Evolutionary conservation across 768 basidiomycete genomes (phyloP), one percentile per base, ranked within the genome.

Genomic region (Bullera alba): DNA sequence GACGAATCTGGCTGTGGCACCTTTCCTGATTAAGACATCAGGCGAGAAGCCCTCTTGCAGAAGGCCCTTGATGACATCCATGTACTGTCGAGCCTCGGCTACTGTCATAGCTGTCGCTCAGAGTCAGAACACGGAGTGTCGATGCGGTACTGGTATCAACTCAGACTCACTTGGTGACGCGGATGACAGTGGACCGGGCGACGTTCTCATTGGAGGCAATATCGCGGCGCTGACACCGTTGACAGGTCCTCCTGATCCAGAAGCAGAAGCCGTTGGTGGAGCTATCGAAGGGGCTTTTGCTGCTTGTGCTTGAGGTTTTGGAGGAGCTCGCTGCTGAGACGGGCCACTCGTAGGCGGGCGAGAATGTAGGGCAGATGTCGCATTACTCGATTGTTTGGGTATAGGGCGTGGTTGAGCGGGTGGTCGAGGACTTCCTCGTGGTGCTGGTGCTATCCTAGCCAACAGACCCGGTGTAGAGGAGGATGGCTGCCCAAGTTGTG

Each of bases 21-120:
- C 65, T 5, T 58, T 45, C 21, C 50, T 22, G 8, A 67, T 44
- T 1, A 67, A 44, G 2, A 50, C 48, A 2, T 61, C 62, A 3
- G 65, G 62, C 0, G 53, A 53, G 41, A 61, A 51, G 3, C 65
- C 65, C 26, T 67, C 51, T 12, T 45, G 46, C 5, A 67, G 51
- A 7, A 67, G 54, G 22, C 62, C 57, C 1, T 54, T 55, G 30
- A 67, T 59, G 45, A 67, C 54, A 16, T 61, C 60, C 50, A 60
- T 58, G 36, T 67, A 63, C 25, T 63, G 59, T 7, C 51, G 42
- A 12, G 54, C 62, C 46, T 63, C 62, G 27, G 30, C 43, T 6
- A 50, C 47, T 0, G 65, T 50, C 4, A 63, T 57, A 28, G 49
- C 65, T 67, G 42, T 6, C 19, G 35, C 42, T 26, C 8, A n/a